These are phyloP conservation scores for Darksidea phi DNA, from an alignment of 495 filamentous ascomycete genomes.

Conservation along the genomic window DNA sequence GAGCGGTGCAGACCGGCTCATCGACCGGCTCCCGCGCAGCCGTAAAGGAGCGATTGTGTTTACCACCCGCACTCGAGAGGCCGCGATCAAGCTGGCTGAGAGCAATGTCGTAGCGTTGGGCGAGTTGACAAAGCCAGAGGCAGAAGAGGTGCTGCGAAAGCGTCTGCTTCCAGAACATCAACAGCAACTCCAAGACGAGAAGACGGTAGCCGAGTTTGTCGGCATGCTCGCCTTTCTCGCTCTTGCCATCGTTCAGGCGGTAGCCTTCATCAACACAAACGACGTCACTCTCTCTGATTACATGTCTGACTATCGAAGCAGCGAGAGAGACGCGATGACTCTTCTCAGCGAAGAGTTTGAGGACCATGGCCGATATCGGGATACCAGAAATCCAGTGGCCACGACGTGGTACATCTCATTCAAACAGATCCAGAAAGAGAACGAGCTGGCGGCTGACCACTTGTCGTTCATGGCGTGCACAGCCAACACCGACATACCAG, in stretches of 20 bases:
- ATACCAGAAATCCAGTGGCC: too few relatives aligned
- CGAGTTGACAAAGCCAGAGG: conserved; percentile 25
- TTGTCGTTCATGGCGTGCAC: too few relatives aligned
- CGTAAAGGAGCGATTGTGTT: conserved; percentile 27
- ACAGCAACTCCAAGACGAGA: conserved; percentile 9
- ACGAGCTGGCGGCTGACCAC: too few relatives aligned
- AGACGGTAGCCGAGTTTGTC: neutral
- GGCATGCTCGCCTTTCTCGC: conserved; percentile 41
- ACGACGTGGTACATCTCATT: too few relatives aligned
- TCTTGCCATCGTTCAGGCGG: conserved; percentile 51
- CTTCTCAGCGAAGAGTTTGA: conserved; percentile 55
- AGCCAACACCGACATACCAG: too few relatives aligned
- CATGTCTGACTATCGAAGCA: conserved; percentile 45
- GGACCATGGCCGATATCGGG: conserved; percentile 47
- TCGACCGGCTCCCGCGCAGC: conserved; percentile 31
- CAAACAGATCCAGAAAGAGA: too few relatives aligned
- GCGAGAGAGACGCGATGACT: conserved; percentile 44
- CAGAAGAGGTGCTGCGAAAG: conserved; percentile 36
- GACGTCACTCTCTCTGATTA: conserved; percentile 46
- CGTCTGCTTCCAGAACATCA: conserved; percentile 19
- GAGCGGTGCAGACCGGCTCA: conserved; percentile 1
- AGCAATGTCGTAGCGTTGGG: conserved; percentile 20
- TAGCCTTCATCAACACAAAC: conserved; percentile 50
- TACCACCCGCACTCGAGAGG: conserved; percentile 27
- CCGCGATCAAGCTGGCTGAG: conserved; percentile 6